A percentile compares a stretch with the other conserved stretches of the same genome.
phyloP scores from a whole-genome alignment of 371 early-diverging fungal species.

The Mortierella sp. region DNA sequence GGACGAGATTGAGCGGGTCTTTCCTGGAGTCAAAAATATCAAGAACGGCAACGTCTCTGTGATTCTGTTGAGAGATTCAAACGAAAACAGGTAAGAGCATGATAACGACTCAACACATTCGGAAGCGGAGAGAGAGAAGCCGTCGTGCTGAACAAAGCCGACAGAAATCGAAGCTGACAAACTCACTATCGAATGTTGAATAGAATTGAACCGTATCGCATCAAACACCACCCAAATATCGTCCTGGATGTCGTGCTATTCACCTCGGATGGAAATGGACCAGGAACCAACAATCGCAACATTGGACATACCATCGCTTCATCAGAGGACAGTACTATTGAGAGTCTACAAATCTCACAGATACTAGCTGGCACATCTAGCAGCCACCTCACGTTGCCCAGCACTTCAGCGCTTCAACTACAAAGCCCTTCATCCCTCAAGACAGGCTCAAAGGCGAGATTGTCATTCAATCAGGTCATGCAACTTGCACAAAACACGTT shows the following conservation, averaged over 20 bases:
- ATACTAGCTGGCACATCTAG: not conserved
- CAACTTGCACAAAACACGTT: not conserved
- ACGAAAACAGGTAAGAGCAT: constrained; percentile 10
- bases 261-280: not conserved
- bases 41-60: not conserved
- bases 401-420: too few relatives aligned
- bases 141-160: not conserved
- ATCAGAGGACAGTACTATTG: not conserved
- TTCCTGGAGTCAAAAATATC: constrained; percentile 9
- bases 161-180: not conserved
- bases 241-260: constrained; percentile 22
- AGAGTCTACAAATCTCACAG: not conserved
- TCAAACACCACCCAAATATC: constrained; percentile 5
- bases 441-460: not conserved
- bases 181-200: not conserved
- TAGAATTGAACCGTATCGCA: constrained; percentile 11
- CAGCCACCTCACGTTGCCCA: too few relatives aligned
- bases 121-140: not conserved
- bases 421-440: not conserved
- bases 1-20: constrained; percentile 16
- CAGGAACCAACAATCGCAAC: not conserved
- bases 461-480: not conserved
- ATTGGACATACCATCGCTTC: not conserved
- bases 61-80: constrained; percentile 4
- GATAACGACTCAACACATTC: not conserved